Evolutionary conservation across 1,284 basidiomycete species (phyloP).

Genomic region (Ceratobasidium sp.): DNA sequence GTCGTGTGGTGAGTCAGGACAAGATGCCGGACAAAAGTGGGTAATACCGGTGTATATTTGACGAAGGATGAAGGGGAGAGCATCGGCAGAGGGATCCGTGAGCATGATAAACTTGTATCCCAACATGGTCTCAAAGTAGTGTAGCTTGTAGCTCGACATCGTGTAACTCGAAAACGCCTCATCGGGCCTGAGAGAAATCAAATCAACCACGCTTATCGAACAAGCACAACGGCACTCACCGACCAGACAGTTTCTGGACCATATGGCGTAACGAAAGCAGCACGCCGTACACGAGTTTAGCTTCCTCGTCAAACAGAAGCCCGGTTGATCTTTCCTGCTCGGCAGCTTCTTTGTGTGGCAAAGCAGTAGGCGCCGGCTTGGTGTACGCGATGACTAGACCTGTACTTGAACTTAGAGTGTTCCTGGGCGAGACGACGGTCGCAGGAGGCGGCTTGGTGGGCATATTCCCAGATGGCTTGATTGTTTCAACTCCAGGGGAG

Average conservation of each 20-base stretch:
- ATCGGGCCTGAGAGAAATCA: conserved; percentile 66
- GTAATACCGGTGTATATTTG: conserved; percentile 79
- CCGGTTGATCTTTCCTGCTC: conserved; percentile 57
- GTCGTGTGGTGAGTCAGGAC: neutral
- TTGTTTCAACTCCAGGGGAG: conserved; percentile 68
- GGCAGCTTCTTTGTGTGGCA: conserved; percentile 57
- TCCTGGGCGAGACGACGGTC: conserved; percentile 63
- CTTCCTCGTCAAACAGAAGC: conserved; percentile 95
- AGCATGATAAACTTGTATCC: conserved; percentile 97
- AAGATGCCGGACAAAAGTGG: neutral
- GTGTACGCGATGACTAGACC: conserved; percentile 76
- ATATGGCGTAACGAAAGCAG: conserved; percentile 93
- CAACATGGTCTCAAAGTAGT: conserved; percentile 91
- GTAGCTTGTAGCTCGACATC: conserved; percentile 93
- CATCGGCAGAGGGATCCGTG: conserved; percentile 84
- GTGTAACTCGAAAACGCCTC: conserved; percentile 93
- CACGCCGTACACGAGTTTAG: conserved; percentile 97
- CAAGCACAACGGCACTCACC: conserved; percentile 62
- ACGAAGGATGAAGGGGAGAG: conserved; percentile 84
- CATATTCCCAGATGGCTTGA: conserved; percentile 56
- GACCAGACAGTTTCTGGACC: conserved; percentile 92
- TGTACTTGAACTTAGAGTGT: conserved; percentile 70
- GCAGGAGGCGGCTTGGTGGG: conserved; percentile 56
- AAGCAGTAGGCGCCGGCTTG: conserved; percentile 58
- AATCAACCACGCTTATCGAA: conserved; percentile 2